Base-by-base conservation (phyloP, 192 early-diverging fungal genomes). In the Podila verticillata region DNA sequence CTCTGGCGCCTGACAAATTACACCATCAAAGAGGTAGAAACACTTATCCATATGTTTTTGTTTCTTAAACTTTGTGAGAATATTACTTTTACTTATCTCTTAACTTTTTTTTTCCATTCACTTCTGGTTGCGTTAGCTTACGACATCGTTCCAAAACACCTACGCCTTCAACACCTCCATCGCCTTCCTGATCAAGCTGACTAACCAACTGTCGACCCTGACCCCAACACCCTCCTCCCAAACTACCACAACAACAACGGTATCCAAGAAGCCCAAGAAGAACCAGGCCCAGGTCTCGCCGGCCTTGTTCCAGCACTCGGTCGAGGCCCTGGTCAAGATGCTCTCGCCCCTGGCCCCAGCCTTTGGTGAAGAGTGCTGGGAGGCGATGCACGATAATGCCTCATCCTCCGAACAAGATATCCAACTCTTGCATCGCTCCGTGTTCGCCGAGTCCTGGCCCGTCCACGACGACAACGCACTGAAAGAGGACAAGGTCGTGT, bases 111-210 rank as follows among this genome's bases (percentile, higher is more conserved):
- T 24, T 57, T 65, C n/a, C 30, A 5, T 67, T 63, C 15, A 26
- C 8, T 22, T 26, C 17, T 51, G 28, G 28, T n/a, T 48, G 6
- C 26, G 30, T 39, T 65, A 84, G 83, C 64, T 84, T 20, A 84
- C 83, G 6, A 70, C 48, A 17, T 73, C 73, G 36, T 73, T 78
- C 69, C 59, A 72, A 28, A 68, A 57, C 51, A 84, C 74, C 8
- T 82, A 86, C 80, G 82, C 88, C 22, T 94, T 98, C 80, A 94
- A 97, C 81, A 94, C 95, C 0, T 94, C 91, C 28, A 94, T 97
- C 61, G 87, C 96, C 0, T 84, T 89, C 65, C 84, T 98, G 35
- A 97, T 97, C 74, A 96, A 97, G 75, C 81, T 97, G 26, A 91
- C 92, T 29, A 84, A 84, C 57, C 83, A 84, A 22, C 58, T 84